Evolutionary conservation across 2,329 filamentous ascomycete species (phyloP).

Genomic region (Aspergillus sp.): DNA sequence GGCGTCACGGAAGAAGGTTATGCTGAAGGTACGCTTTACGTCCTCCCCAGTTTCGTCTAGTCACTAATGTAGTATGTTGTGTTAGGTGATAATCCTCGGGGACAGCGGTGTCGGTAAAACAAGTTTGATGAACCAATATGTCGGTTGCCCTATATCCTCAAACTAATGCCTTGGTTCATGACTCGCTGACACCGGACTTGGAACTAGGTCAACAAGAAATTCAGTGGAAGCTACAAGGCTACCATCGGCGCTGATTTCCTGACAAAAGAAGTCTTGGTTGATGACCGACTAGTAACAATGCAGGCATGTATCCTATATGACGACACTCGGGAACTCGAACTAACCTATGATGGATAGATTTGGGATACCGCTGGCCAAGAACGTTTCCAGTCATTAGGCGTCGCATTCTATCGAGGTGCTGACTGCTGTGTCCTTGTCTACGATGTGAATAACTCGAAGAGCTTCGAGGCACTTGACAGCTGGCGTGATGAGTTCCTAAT

Average conservation of each 20-base stretch:
- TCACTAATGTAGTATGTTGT: slow-evolving; percentile 8
- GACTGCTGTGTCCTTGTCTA: slow-evolving; percentile 98
- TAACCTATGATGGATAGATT: slow-evolving; percentile 57
- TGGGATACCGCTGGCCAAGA: slow-evolving; percentile 99
- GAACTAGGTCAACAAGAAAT: slow-evolving; percentile 96
- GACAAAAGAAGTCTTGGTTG: slow-evolving; percentile 95
- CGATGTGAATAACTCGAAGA: slow-evolving; percentile 99
- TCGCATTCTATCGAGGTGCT: slow-evolving; percentile 95
- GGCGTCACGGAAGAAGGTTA: slow-evolving; percentile 85
- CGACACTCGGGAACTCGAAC: neutral
- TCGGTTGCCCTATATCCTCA: slow-evolving; percentile 51
- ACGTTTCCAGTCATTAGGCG: slow-evolving; percentile 93
- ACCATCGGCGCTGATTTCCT: slow-evolving; percentile 98
- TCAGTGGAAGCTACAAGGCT: slow-evolving; percentile 99
- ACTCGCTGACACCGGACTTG: slow-evolving; percentile 14
- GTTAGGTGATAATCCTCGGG: slow-evolving; percentile 94
- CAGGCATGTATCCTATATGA: slow-evolving; percentile 61
- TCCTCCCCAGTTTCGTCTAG: neutral
- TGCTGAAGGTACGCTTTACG: slow-evolving; percentile 68
- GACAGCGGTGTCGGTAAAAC: slow-evolving; percentile 99
- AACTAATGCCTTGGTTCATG: neutral
- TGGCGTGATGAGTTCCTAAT: slow-evolving; percentile 99
- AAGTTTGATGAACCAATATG: slow-evolving; percentile 99
- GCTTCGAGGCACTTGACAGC: slow-evolving; percentile 96
- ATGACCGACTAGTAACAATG: slow-evolving; percentile 97